Evolutionary conservation across 345 rosid genomes (phyloP), one percentile per base, ranked within the genome.

Genomic region (Theobroma cacao): DNA sequence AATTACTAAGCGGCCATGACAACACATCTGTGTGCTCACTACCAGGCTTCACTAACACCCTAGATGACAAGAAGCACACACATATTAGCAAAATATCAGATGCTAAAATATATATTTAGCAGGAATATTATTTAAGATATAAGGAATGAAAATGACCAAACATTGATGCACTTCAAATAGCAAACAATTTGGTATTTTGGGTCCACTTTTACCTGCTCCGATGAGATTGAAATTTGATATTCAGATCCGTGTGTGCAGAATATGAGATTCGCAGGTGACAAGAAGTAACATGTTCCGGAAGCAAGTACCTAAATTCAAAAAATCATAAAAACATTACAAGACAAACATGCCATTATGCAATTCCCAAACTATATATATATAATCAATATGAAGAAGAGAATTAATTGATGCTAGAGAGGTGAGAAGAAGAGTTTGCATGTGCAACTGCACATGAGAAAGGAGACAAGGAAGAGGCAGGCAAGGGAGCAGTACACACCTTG

Each of bases 181-280:
- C 22, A 70, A 48, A 70, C 30, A 70, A 9, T 22, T 17, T 47
- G 22, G n/a, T 52, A 17, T 50, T 52, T 22, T 11, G 45, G 72
- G 11, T 70, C 60, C 68, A 74, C 34, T 52, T 47, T 82, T 87
- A 96, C 98, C 98, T 94, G 97, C 99, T 96, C 41, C 99, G 87
- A 82, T 94, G 94, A 83, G 99, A 96, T 84, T 94, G 99, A 85
- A 96, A 96, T 90, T 96, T 96, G 86, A 96, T 96, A 80, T 94
- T 96, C 79, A 94, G 88, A 89, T 96, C 98, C 33, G 94, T 92
- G 74, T 96, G 98, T 14, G 99, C 99, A 64, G 99, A 94, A 82
- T 96, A 96, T 6, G 99, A 93, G 80, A 94, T 96, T 45, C 97
- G 90, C 76, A 96, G 82, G 83, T 89, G 83, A 82, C 97, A 94